These are phyloP conservation scores for Excoecaria cochinchinensis DNA, from an alignment of 345 rosid species.

Conservation along the genomic window DNA sequence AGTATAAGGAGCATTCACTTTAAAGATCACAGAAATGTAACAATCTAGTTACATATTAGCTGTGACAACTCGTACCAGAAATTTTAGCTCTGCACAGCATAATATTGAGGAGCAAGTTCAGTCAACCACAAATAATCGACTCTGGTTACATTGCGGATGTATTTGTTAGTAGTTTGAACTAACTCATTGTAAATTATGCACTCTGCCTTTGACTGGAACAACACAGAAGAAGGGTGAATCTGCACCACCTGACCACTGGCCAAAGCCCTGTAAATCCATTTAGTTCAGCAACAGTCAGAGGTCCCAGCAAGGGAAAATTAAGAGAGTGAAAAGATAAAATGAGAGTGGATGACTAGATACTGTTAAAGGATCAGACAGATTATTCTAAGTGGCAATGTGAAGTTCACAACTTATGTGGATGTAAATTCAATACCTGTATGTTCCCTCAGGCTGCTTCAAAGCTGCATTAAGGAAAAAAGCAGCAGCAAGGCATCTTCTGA, in stretches of 20 bases:
- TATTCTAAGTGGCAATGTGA: too few relatives aligned
- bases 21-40: background rate
- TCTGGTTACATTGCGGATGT: constrained; percentile 68
- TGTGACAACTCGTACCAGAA: constrained; percentile 16
- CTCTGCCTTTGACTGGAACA: constrained; percentile 65
- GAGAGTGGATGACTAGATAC: background rate
- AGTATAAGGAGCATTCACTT: background rate
- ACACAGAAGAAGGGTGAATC: constrained; percentile 85
- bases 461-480: constrained; percentile 96
- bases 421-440: constrained; percentile 55
- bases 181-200: constrained; percentile 83
- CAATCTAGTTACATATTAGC: background rate
- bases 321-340: background rate
- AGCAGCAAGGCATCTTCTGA: constrained; percentile 85
- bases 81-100: constrained; percentile 47
- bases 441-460: constrained; percentile 78
- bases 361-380: too few relatives aligned
- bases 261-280: constrained; percentile 65
- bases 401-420: too few relatives aligned
- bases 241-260: constrained; percentile 79
- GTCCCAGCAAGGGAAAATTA: constrained; percentile 2
- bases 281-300: constrained; percentile 14
- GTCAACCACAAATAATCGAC: constrained; percentile 81
- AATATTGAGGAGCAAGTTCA: constrained; percentile 87
- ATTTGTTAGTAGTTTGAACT: constrained; percentile 73